Evolutionary conservation across 2,329 filamentous ascomycete genomes (phyloP), one percentile per base, ranked within the genome.

Genomic region (Camptophora hylomeconis): DNA sequence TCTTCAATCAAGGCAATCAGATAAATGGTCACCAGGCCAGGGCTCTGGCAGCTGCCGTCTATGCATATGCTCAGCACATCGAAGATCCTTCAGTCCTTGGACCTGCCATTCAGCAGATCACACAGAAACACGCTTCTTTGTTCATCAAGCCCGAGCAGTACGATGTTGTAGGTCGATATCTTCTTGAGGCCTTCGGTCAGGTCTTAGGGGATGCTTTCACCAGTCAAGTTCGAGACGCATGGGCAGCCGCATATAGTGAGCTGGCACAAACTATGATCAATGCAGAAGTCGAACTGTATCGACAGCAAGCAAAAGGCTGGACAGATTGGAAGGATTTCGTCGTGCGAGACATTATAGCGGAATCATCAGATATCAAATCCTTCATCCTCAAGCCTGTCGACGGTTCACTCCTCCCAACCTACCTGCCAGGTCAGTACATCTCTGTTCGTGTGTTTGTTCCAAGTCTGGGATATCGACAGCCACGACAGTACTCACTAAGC

Each of bases 1-100:
- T 77, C 52, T 83, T 84, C 65, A 83, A 82, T 51, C 59, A 68
- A 28, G 66, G 74, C 5, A 74, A 79, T 42, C 80, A 84, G 53
- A 56, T 58, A 24, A 79, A 67, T 4, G 72, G 75, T 19, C 69
- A 71, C 32, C 80, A 86, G 49, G 65, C 75, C 3, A 59, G 62
- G n/a, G 78, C 80, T 2, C 67, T 86, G 5, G 78, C 79, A 7
- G 63, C 59, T 21, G 64, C 79, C 1, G 71, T 84, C 25, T 71
- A 77, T 40, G 72, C 70, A 39, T 84, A 81, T 46, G 79, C 79
- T 30, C 58, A 67, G 35, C 72, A 82, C 54, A 79, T 83, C 50
- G 70, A 76, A 50, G 65, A 82, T 46, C 63, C 81, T 1, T 66
- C 63, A 25, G 67, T 60, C 12, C 61, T 84, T 4, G 50, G 50